These are phyloP conservation scores for Calonectria pseudoreteaudii DNA, from an alignment of 2,329 filamentous ascomycete species.

Conservation along the genomic window DNA sequence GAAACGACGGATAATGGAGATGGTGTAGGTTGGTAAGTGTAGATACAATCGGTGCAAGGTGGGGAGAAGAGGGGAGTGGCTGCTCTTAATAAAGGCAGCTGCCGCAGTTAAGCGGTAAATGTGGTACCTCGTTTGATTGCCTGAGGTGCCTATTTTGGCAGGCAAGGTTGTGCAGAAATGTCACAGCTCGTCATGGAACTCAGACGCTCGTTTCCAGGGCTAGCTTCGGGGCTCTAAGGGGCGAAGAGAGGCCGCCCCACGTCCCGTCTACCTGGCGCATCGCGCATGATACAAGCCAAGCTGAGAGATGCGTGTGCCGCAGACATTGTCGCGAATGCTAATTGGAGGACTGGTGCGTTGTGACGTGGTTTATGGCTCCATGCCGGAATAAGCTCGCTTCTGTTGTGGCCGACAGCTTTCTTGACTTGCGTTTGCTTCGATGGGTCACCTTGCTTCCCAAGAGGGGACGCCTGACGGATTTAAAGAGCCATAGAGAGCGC, in stretches of 20 bases:
- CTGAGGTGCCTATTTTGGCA: not conserved
- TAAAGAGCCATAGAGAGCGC: not conserved
- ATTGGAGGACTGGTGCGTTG: constrained; percentile 9
- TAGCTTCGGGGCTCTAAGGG: not conserved
- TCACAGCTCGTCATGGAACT: not conserved
- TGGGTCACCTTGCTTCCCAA: not conserved
- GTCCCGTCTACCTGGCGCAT: not conserved
- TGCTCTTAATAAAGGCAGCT: constrained; percentile 7
- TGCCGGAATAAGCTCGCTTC: not conserved
- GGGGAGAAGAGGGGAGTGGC: constrained; percentile 26
- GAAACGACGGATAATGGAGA: not conserved
- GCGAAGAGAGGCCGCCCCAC: not conserved
- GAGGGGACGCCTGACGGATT: not conserved
- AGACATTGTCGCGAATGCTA: not conserved
- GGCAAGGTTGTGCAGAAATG: not conserved
- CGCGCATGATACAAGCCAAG: not conserved
- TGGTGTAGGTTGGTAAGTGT: not conserved
- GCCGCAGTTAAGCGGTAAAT: not conserved
- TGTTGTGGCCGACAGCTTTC: not conserved
- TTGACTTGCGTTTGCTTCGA: not conserved
- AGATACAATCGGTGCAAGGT: constrained; percentile 14
- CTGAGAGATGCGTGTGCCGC: not conserved
- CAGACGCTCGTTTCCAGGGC: not conserved
- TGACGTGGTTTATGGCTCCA: constrained; percentile 33
- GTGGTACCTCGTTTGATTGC: not conserved